Evolutionary conservation across 352 stramenopile species (phyloP).

Genomic region (Elongisporangium undulatum): DNA sequence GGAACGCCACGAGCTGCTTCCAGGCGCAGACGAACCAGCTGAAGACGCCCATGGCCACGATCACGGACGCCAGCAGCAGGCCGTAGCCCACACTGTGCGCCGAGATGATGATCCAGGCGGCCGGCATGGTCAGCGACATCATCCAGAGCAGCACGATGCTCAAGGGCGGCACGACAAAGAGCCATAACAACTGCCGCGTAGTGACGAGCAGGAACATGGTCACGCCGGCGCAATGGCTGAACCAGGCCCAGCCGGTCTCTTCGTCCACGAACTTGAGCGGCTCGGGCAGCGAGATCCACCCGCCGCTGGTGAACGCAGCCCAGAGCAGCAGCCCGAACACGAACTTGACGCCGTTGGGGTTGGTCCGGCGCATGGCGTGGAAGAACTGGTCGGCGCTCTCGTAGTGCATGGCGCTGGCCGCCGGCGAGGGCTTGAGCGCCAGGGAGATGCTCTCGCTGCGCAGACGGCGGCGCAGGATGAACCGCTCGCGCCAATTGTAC

Average conservation of each 20-base stretch:
- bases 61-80: slow-evolving; percentile 60
- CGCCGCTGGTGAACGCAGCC: slow-evolving; percentile 65
- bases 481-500: slow-evolving; percentile 79
- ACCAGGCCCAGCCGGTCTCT: slow-evolving; percentile 82
- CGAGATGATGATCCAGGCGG: slow-evolving; percentile 81
- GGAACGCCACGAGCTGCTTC: slow-evolving; percentile 74
- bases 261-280: slow-evolving; percentile 82
- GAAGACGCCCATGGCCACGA: slow-evolving; percentile 80
- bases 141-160: slow-evolving; percentile 72
- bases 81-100: slow-evolving; percentile 76
- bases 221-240: slow-evolving; percentile 76
- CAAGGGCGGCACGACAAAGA: slow-evolving; percentile 67
- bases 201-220: slow-evolving; percentile 76
- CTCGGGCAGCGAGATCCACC: slow-evolving; percentile 75
- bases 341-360: slow-evolving; percentile 54
- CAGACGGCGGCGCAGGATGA: slow-evolving; percentile 59
- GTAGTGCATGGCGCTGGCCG: slow-evolving; percentile 3
- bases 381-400: slow-evolving; percentile 11
- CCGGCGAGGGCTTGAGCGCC: slow-evolving; percentile 40
- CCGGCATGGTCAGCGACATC: slow-evolving; percentile 69
- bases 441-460: slow-evolving; percentile 77
- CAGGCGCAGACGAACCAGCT: slow-evolving; percentile 75
- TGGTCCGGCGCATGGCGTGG: slow-evolving; percentile 6
- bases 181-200: slow-evolving; percentile 62
- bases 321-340: slow-evolving; percentile 62